Evolutionary conservation across 805 yeast genomes (phyloP).

Genomic region (Jamesozyma rosinii): DNA sequence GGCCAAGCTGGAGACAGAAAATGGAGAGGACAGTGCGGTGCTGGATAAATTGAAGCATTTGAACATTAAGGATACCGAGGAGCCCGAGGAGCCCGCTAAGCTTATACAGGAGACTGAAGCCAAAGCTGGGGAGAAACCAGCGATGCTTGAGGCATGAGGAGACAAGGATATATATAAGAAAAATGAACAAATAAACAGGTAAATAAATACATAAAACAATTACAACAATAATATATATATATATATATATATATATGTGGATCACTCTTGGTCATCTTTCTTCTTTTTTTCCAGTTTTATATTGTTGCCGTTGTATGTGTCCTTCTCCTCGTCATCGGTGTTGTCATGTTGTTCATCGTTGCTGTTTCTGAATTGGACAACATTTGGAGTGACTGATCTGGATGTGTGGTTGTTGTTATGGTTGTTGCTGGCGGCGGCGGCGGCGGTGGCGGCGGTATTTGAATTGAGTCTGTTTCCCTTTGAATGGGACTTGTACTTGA

Average conservation of each 20-base stretch:
- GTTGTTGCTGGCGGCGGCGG: no score
- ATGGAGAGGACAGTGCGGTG: slow-evolving; percentile 8
- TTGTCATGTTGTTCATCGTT: slow-evolving; percentile 19
- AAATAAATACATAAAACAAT: no score
- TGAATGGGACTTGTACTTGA: neutral
- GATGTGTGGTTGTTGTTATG: slow-evolving; percentile 23
- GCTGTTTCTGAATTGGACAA: slow-evolving; percentile 23
- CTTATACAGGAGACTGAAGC: neutral
- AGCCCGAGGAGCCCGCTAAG: neutral
- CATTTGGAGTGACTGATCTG: slow-evolving; percentile 27
- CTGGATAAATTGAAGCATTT: slow-evolving; percentile 19
- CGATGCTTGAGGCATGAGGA: no score
- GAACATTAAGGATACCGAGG: slow-evolving; percentile 7
- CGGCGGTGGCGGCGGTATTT: neutral
- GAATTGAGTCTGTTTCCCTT: neutral
- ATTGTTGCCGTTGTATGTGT: slow-evolving; percentile 51
- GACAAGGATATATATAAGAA: no score
- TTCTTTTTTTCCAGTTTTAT: slow-evolving; percentile 37
- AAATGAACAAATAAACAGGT: no score
- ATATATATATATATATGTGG: no score
- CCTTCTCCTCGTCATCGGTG: slow-evolving; percentile 32
- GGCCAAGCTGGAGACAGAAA: slow-evolving; percentile 6
- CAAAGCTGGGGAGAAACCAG: neutral
- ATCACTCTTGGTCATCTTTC: slow-evolving; percentile 31
- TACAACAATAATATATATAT: no score